Evolutionary conservation across 208 protist species (phyloP), one percentile per base, ranked within the genome.

Genomic region (Acanthamoeba lenticulata): DNA sequence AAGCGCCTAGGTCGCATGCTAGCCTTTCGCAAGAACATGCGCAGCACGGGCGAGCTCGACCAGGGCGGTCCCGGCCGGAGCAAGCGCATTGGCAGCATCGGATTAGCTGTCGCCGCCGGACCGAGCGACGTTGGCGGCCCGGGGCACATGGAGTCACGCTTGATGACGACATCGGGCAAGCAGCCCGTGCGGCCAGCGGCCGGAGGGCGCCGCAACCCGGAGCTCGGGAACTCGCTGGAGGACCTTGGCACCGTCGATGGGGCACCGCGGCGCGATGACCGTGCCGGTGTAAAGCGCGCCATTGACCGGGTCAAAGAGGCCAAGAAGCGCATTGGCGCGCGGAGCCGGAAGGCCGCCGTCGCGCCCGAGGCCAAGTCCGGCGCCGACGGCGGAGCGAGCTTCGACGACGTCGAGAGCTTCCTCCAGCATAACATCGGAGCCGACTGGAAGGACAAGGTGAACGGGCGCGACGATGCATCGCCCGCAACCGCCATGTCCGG

Each of bases 371-470:
- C 36, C 1, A 79, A 40, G 6, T 17, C 36, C 0, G 27, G 69
- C 69, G 38, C 36, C 17, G 69, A 13, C 69, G 69, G 38, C 29
- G 27, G 29, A n/a, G n/a, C n/a, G n/a, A n/a, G n/a, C 69, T 32
- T 79, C 9, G 69, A 27, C 4, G 69, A 79, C 32, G 27, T 79
- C 69, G 69, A 79, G 34, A 40, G 32, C 9, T 79, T 79, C 69
- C 32, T 79, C 1, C 29, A 44, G 7, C 32, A 79, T 27, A 79
- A 79, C 38, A 32, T 79, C 19, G 69, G 38, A 3, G 34, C 69
- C 38, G 69, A 79, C 27, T 79, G 69, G 69, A 27, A 79, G 69
- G 69, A 79, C 0, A 79, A 79, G 69, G 24, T 67, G 60, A 55
- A 5, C 47, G 15, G 21, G 47, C 0, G 47, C 15, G 47, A 55